These are phyloP conservation scores for Crassisporium funariophilum DNA, from an alignment of 768 basidiomycete genomes.

Conservation along the genomic window DNA sequence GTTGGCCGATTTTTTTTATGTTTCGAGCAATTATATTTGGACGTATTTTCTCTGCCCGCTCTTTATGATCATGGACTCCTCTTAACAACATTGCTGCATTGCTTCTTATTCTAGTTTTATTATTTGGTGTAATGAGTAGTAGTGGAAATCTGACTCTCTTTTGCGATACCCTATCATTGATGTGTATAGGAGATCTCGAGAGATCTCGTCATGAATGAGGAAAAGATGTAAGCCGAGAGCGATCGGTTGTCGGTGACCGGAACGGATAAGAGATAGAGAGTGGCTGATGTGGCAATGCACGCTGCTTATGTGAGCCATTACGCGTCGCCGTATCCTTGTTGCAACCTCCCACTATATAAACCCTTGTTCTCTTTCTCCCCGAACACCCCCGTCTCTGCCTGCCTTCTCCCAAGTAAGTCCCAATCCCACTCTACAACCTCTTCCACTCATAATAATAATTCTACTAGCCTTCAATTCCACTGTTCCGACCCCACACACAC, in stretches of 20 bases:
- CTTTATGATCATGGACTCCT: too few relatives aligned
- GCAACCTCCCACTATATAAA: slow-evolving; percentile 27
- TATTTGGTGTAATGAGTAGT: slow-evolving; percentile 13
- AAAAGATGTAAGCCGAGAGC: slow-evolving; percentile 9
- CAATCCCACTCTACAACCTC: background rate
- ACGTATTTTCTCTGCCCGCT: too few relatives aligned
- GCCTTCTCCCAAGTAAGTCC: slow-evolving; percentile 19
- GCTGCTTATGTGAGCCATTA: slow-evolving; percentile 31
- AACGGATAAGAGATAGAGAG: slow-evolving; percentile 18
- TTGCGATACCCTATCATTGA: slow-evolving; percentile 14
- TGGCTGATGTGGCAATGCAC: slow-evolving; percentile 16
- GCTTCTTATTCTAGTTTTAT: slow-evolving; percentile 17
- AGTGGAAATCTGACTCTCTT: too few relatives aligned
- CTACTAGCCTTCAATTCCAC: slow-evolving; percentile 8
- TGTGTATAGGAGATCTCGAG: background rate
- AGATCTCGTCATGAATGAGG: slow-evolving; percentile 1
- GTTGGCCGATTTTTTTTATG: too few relatives aligned
- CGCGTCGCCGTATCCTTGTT: slow-evolving; percentile 31
- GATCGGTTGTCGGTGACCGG: slow-evolving; percentile 22
- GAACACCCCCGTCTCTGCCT: slow-evolving; percentile 16
- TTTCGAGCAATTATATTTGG: too few relatives aligned
- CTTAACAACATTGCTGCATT: too few relatives aligned
- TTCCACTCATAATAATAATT: slow-evolving; percentile 8
- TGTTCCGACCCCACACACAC: slow-evolving; percentile 5
- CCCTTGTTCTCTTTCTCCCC: slow-evolving; percentile 6